Evolutionary conservation across 805 yeast species (phyloP).

Genomic region (Teunomyces gatunensis): DNA sequence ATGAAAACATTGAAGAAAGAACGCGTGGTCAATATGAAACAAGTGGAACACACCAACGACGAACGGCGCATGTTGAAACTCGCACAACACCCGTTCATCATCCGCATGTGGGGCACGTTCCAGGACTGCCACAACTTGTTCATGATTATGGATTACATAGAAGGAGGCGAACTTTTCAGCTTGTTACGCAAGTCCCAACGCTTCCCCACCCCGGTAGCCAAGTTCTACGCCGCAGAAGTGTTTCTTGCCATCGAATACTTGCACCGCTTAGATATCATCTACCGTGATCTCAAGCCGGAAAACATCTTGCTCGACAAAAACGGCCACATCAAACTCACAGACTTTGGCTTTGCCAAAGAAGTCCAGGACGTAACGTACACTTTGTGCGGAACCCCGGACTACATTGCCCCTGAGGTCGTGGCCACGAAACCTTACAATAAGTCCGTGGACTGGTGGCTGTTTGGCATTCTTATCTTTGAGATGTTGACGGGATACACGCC

Average conservation of each 20-base stretch:
- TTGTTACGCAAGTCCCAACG: conserved; percentile 55
- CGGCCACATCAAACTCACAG: conserved; percentile 60
- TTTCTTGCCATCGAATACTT: conserved; percentile 56
- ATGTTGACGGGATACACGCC: conserved; percentile 65
- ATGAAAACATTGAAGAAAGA: conserved; percentile 57
- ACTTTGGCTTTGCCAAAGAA: conserved; percentile 63
- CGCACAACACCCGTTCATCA: conserved; percentile 59
- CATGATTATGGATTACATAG: conserved; percentile 66
- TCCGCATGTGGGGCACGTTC: conserved; percentile 67
- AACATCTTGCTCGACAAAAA: conserved; percentile 56
- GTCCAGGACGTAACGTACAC: conserved; percentile 60
- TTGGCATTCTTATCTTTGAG: conserved; percentile 58
- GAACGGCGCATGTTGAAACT: conserved; percentile 57
- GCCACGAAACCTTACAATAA: conserved; percentile 62
- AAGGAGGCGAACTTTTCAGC: conserved; percentile 61
- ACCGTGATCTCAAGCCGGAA: conserved; percentile 62
- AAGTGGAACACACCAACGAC: conserved; percentile 63
- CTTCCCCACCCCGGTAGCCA: conserved; percentile 62
- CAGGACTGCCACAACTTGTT: conserved; percentile 56
- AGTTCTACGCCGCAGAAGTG: conserved; percentile 63
- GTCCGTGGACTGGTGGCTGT: conserved; percentile 66
- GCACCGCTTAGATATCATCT: conserved; percentile 57
- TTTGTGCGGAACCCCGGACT: conserved; percentile 63
- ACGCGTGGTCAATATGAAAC: conserved; percentile 59
- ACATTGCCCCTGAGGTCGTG: conserved; percentile 65